Conservation (phyloP, 805 yeast genomes). For the Yarrowia sp. region DNA sequence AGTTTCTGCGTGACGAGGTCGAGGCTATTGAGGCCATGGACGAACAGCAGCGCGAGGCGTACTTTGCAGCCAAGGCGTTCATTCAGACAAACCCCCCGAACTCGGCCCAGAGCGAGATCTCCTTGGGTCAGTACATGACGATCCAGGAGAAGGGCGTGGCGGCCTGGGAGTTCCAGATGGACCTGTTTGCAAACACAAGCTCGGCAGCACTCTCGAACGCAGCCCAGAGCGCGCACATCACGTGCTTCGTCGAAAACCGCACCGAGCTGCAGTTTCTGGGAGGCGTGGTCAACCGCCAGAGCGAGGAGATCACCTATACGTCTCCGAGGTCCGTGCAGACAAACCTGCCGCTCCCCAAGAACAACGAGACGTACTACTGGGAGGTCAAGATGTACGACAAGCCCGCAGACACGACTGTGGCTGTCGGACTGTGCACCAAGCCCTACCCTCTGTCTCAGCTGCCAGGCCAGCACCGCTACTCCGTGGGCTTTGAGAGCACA, state of each 20-base stretch:
- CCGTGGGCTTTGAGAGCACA: conserved; percentile 81
- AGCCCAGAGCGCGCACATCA: conserved; percentile 21
- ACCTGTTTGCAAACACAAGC: conserved; percentile 46
- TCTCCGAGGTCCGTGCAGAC: conserved; percentile 50
- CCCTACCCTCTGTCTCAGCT: conserved; percentile 93
- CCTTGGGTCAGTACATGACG: conserved; percentile 56
- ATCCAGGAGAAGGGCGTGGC: conserved; percentile 84
- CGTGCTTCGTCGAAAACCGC: conserved; percentile 60
- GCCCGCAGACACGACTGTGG: conserved; percentile 49
- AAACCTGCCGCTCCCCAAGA: conserved; percentile 78
- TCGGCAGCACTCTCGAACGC: conserved; percentile 17
- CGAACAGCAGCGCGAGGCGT: conserved; percentile 52
- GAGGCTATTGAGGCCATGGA: conserved; percentile 64
- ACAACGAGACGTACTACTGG: conserved; percentile 83
- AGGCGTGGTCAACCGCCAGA: conserved; percentile 51
- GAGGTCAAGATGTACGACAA: conserved; percentile 80
- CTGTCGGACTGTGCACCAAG: conserved; percentile 77
- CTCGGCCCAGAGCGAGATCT: conserved; percentile 44
- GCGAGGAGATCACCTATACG: conserved; percentile 2
- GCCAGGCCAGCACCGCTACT: conserved; percentile 86
- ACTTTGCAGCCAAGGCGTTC: conserved; percentile 59
- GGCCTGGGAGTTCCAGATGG: conserved; percentile 79
- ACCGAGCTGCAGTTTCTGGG: conserved; percentile 51
- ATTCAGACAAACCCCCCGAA: conserved; percentile 45
- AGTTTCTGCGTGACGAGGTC: conserved; percentile 58